Conservation (phyloP, 768 basidiomycete genomes). For the Leucosporidium creatinivorum region DNA sequence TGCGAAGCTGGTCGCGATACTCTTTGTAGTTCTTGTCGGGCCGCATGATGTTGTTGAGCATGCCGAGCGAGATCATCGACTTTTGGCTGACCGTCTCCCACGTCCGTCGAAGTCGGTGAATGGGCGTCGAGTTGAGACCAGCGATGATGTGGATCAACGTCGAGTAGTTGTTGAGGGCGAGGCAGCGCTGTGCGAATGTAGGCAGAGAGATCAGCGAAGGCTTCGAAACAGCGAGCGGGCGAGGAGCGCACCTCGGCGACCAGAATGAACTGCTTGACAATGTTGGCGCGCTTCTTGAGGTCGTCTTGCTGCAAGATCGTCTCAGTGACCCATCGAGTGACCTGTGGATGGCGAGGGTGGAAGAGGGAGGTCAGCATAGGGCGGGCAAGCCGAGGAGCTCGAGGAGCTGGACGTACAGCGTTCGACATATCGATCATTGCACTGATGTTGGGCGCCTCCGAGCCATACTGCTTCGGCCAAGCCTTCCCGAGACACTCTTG, state of each 20-base stretch:
- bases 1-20: conserved; percentile 74
- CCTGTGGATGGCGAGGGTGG: conserved; percentile 47
- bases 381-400: no score
- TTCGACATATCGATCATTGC: conserved; percentile 82
- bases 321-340: conserved; percentile 88
- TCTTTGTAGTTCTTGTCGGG: conserved; percentile 90
- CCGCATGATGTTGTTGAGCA: conserved; percentile 83
- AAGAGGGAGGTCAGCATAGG: background rate
- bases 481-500: conserved; percentile 75
- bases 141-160: conserved; percentile 95
- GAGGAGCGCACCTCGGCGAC: conserved; percentile 76
- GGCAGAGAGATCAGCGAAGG: background rate
- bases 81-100: conserved; percentile 81
- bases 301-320: conserved; percentile 71
- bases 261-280: conserved; percentile 83
- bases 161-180: conserved; percentile 82
- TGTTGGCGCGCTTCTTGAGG: conserved; percentile 66
- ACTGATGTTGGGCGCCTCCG: conserved; percentile 61
- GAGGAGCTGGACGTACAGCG: conserved; percentile 50
- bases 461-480: conserved; percentile 60
- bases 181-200: conserved; percentile 60
- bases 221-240: background rate
- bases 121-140: conserved; percentile 86
- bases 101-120: conserved; percentile 83
- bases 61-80: conserved; percentile 61